phyloP scores from a whole-genome alignment of 2,329 filamentous ascomycete species.

The Drechslerella coelobrocha region DNA sequence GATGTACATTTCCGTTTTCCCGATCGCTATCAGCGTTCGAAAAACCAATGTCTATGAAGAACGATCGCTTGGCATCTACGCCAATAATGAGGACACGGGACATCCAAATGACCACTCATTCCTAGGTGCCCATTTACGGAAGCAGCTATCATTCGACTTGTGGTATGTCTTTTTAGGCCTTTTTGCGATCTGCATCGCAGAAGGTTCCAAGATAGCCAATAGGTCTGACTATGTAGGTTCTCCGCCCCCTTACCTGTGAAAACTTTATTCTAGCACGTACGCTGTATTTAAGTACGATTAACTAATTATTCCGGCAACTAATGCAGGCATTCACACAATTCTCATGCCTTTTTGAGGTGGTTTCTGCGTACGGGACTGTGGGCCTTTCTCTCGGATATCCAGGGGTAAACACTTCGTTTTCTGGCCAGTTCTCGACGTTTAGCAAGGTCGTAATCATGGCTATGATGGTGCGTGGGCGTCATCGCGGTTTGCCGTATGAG shows the following conservation, averaged over 20 bases:
- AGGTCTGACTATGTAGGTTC: constrained; percentile 52
- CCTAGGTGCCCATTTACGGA: constrained; percentile 86
- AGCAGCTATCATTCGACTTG: constrained; percentile 93
- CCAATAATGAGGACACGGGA: constrained; percentile 61
- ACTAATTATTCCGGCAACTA: neutral
- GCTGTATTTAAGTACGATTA: neutral
- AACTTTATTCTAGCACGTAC: neutral
- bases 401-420: constrained; percentile 77
- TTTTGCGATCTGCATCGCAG: constrained; percentile 89
- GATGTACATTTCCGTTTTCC: constrained; percentile 99
- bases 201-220: constrained; percentile 73
- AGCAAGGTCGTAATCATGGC: constrained; percentile 72
- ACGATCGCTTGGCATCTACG: constrained; percentile 78
- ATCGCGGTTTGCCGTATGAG: constrained; percentile 73
- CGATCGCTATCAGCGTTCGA: constrained; percentile 92
- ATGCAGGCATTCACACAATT: constrained; percentile 55
- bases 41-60: constrained; percentile 97
- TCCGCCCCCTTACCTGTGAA: neutral
- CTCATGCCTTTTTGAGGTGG: constrained; percentile 76
- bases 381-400: constrained; percentile 86
- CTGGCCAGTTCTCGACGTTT: constrained; percentile 76
- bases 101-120: constrained; percentile 76
- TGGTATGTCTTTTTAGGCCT: constrained; percentile 96
- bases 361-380: constrained; percentile 93
- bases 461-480: constrained; percentile 73